These are phyloP conservation scores for Striga hermonthica DNA, from an alignment of 305 asterid species.

Conservation along the genomic window DNA sequence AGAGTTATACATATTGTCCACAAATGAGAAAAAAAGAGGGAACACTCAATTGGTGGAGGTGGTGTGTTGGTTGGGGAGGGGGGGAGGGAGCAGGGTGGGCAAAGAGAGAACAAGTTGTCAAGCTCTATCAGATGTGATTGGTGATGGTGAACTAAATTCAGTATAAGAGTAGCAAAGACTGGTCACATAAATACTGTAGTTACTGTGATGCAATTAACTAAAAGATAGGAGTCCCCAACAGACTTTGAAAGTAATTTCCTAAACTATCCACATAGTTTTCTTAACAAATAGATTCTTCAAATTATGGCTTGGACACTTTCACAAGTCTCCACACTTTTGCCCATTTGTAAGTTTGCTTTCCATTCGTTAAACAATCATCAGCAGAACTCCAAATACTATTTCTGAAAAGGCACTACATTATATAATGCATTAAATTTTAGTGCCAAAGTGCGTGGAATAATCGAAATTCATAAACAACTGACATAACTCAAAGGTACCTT, in stretches of 20 bases:
- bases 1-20: slow-evolving; percentile 20
- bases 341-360: neutral
- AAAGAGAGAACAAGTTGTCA: slow-evolving; percentile 19
- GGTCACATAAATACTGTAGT: slow-evolving; percentile 4
- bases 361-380: slow-evolving; percentile 3
- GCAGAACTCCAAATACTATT: slow-evolving; percentile 17
- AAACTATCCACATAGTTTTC: slow-evolving; percentile 9
- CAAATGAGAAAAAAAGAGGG: slow-evolving; percentile 5
- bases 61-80: neutral
- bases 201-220: slow-evolving; percentile 2
- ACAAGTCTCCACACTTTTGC: slow-evolving; percentile 1
- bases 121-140: slow-evolving; percentile 10
- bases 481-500: slow-evolving; percentile 47
- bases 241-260: slow-evolving; percentile 13
- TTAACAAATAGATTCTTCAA: slow-evolving; percentile 8
- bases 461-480: slow-evolving; percentile 19
- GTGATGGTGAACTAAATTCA: slow-evolving; percentile 21
- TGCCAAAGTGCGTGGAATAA: slow-evolving; percentile 17
- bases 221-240: slow-evolving; percentile 3
- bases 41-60: slow-evolving; percentile 7
- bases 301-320: slow-evolving; percentile 8
- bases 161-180: slow-evolving; percentile 17
- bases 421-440: neutral
- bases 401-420: slow-evolving; percentile 4
- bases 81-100: neutral